These are phyloP conservation scores for Tuber brumale DNA, from an alignment of 495 filamentous ascomycete species.

Conservation along the genomic window DNA sequence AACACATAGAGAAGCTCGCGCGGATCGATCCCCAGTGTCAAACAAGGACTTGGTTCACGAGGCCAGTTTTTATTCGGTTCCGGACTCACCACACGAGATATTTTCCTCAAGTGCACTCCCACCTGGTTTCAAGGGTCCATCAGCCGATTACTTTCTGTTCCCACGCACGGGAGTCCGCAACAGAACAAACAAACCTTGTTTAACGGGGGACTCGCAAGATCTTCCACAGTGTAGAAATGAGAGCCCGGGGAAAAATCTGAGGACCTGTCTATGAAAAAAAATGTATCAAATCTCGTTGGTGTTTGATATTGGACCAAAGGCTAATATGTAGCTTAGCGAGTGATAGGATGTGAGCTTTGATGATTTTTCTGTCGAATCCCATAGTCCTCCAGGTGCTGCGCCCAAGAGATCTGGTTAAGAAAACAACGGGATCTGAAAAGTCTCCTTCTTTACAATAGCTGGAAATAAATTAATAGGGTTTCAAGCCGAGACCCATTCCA, in stretches of 20 bases:
- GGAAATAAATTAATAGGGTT: too few relatives aligned
- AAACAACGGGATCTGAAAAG: too few relatives aligned
- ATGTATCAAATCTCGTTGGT: constrained; percentile 41
- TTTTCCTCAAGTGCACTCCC: constrained; percentile 57
- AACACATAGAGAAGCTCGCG: too few relatives aligned
- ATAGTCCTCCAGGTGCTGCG: too few relatives aligned
- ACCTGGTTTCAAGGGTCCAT: constrained; percentile 52
- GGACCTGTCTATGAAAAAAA: constrained; percentile 51
- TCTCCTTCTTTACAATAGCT: too few relatives aligned
- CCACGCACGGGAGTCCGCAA: not conserved
- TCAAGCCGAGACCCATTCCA: too few relatives aligned
- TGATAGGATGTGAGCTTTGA: constrained; percentile 46
- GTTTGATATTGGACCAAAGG: not conserved
- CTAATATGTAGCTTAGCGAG: constrained; percentile 42
- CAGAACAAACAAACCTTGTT: constrained; percentile 38
- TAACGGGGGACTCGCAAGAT: constrained; percentile 50
- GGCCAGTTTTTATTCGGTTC: constrained; percentile 52
- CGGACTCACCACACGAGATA: constrained; percentile 54
- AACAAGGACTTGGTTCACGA: too few relatives aligned
- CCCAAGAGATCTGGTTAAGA: too few relatives aligned
- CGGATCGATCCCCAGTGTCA: too few relatives aligned
- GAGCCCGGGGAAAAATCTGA: constrained; percentile 47
- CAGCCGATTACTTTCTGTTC: constrained; percentile 51
- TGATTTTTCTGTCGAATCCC: constrained; percentile 54
- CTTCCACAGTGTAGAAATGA: constrained; percentile 42